A percentile compares a stretch with the other conserved stretches of the same genome.
Evolutionary conservation across 768 basidiomycete species (phyloP).

Genomic region (Termitomyces sp.): DNA sequence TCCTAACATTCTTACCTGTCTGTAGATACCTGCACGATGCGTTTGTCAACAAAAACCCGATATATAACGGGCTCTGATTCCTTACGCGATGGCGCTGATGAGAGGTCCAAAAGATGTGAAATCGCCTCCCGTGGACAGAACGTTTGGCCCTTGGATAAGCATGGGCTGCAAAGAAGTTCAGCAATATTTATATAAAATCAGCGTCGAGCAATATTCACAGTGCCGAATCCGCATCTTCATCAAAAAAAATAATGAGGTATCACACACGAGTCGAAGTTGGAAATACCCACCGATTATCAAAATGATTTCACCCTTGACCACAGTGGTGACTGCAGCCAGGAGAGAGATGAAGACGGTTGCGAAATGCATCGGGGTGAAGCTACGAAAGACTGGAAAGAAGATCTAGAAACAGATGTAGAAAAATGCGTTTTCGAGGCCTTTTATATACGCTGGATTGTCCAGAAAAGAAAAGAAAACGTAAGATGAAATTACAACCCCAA

Average conservation of each 20-base stretch:
- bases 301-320: constrained; percentile 23
- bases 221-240: constrained; percentile 25
- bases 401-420: background rate
- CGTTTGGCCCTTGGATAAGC: constrained; percentile 21
- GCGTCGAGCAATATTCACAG: constrained; percentile 16
- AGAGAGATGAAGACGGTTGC: constrained; percentile 12
- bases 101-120: constrained; percentile 23
- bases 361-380: constrained; percentile 1
- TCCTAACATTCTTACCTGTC: constrained; percentile 13
- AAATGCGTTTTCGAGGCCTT: background rate
- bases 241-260: background rate
- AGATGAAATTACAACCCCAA: background rate
- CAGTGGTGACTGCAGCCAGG: constrained; percentile 11
- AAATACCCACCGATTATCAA: constrained; percentile 24
- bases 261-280: background rate
- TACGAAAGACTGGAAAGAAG: no score
- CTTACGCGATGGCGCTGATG: constrained; percentile 30
- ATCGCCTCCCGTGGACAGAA: constrained; percentile 24
- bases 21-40: constrained; percentile 21
- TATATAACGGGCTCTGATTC: background rate
- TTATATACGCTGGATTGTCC: background rate
- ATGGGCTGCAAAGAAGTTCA: constrained; percentile 15
- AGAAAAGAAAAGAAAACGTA: background rate
- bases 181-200: background rate
- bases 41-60: background rate